Base-by-base conservation (phyloP, 345 rosid species). In the Xanthoceras sorbifolium region DNA sequence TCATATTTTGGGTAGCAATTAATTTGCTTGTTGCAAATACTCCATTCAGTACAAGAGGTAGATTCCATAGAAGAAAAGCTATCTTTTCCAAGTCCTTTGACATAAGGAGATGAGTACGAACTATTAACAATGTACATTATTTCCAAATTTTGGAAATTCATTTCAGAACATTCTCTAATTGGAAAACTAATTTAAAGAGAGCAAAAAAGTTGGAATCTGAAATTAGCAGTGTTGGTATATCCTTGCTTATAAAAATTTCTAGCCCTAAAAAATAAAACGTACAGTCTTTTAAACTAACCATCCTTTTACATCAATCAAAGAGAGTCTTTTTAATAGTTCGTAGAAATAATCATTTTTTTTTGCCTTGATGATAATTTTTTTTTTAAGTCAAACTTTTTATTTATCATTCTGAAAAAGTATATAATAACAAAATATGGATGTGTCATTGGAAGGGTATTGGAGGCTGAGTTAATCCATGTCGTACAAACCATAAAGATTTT, bases 401-500 rank as follows among this genome's bases (percentile, higher is more conserved):
- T 54, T n/a, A 54, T 22, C n/a, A 20, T 22, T 54, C 20, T 22
- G 52, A 14, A 54, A 54, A n/a, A 54, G 60, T 54, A 22, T 9
- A 22, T 20, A 18, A 18, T 54, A 54, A 6, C 60, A 14, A 54
- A 52, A 4, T 26, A 48, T 48, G 7, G 31, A 3, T 1, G n/a
- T 34, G 52, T 50, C 64, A 36, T 36, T 29, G 4, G n/a, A n/a
- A 1, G 23, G 76, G 36, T 26, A 25, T n/a, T 40, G 32, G 6
- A 57, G 55, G 66, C 34, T 22, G 50, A 71, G 50, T 60, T 38
- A 32, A 72, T n/a, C 38, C 46, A 61, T 73, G 40, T 73, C 63
- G 23, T 7, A 20, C 36, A 7, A 72, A 72, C 52, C 38, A 42
- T 42, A 28, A 40, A 42, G 22, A 59, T 15, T 22, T 38, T 7